A percentile compares a stretch with the other conserved stretches of the same genome.
Conservation (phyloP, 768 basidiomycete species). For the Polyporus arcularius region DNA sequence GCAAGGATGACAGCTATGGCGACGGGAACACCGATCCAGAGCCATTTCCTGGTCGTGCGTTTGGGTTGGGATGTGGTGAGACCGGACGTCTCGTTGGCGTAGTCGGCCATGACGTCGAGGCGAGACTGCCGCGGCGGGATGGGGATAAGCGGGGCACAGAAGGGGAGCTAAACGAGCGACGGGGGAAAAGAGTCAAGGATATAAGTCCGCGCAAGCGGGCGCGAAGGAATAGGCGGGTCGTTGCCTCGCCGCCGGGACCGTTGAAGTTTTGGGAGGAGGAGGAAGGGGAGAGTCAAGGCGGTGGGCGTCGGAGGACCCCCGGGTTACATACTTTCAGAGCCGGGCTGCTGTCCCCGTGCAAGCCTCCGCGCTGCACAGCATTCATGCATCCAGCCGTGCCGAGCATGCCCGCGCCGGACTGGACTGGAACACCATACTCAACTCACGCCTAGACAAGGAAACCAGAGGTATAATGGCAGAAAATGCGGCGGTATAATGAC, state of each 20-base stretch:
- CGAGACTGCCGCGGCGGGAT: constrained; percentile 33
- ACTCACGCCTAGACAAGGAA: background rate
- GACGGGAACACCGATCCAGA: constrained; percentile 75
- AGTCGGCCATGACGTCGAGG: constrained; percentile 61
- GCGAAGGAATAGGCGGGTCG: background rate
- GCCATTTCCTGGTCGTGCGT: constrained; percentile 64
- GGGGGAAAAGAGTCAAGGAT: constrained; percentile 1
- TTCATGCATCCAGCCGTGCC: background rate
- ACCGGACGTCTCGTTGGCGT: constrained; percentile 69
- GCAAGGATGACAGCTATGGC: constrained; percentile 61
- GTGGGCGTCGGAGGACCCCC: background rate
- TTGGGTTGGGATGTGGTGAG: constrained; percentile 59
- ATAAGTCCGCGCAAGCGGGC: background rate
- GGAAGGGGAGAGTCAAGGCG: background rate
- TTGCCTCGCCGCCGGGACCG: background rate
- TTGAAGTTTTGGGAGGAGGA: background rate
- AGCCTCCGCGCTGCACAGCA: background rate
- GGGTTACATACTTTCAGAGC: constrained; percentile 4
- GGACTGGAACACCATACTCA: constrained; percentile 2
- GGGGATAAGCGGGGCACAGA: constrained; percentile 33
- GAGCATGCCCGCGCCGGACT: background rate
- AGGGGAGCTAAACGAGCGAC: constrained; percentile 15
- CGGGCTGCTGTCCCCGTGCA: constrained; percentile 8
- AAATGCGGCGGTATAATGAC: constrained; percentile 5
- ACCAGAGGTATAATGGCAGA: background rate